phyloP scores from a whole-genome alignment of 2,329 filamentous ascomycete genomes.

The Nemania bipapillata region DNA sequence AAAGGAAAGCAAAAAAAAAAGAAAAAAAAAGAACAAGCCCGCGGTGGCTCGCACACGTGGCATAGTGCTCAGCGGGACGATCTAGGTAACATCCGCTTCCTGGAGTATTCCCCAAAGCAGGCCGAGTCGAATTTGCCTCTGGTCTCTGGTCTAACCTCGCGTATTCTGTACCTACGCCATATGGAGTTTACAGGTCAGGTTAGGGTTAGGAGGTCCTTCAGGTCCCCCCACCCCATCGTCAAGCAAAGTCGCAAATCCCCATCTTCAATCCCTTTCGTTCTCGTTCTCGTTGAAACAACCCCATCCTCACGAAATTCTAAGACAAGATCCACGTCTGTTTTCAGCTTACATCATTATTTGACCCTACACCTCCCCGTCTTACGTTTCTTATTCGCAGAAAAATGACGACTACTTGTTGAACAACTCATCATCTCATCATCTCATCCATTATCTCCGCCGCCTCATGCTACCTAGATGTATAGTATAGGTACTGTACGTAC shows the following conservation, averaged over 20 bases:
- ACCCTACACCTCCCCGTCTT: conserved; percentile 20
- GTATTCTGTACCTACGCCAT: too few relatives aligned
- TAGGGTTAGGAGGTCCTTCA: not conserved
- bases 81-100: conserved; percentile 32
- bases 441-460: too few relatives aligned
- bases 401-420: conserved; percentile 22
- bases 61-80: conserved; percentile 29
- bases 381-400: conserved; percentile 25
- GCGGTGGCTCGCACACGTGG: conserved; percentile 36
- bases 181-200: not conserved
- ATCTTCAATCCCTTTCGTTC: conserved; percentile 6
- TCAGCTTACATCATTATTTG: conserved; percentile 16
- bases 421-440: conserved; percentile 33
- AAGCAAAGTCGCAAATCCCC: conserved; percentile 12
- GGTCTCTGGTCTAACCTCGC: too few relatives aligned
- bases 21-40: conserved; percentile 9
- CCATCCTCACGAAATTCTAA: conserved; percentile 8
- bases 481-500: conserved; percentile 5
- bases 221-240: too few relatives aligned
- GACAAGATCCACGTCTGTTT: conserved; percentile 21
- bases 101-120: conserved; percentile 32
- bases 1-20: not conserved
- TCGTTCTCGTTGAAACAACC: conserved; percentile 16
- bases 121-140: conserved; percentile 10
- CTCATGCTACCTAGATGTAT: not conserved